These are phyloP conservation scores for Vachellia pachyceras DNA, from an alignment of 306 rosid species.

Conservation along the genomic window DNA sequence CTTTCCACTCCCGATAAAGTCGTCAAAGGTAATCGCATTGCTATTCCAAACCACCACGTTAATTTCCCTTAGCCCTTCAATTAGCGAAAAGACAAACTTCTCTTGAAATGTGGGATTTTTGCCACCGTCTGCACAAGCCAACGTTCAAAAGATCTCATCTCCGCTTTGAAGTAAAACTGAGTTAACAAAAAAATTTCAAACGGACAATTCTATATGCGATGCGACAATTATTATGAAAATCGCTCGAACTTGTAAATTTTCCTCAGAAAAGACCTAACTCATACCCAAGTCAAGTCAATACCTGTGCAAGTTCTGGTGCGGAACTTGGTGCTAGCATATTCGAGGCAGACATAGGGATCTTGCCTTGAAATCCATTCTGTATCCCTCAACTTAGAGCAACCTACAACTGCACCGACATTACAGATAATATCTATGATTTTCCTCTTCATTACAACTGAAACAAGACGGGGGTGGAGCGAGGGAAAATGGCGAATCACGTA, in stretches of 20 bases:
- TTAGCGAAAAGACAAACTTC: slow-evolving; percentile 67
- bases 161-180: background rate
- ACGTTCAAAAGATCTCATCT: slow-evolving; percentile 14
- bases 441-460: background rate
- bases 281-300: slow-evolving; percentile 3
- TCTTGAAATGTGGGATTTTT: slow-evolving; percentile 73
- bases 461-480: background rate
- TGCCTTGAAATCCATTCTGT: slow-evolving; percentile 92
- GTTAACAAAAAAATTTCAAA: background rate
- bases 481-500: slow-evolving; percentile 27
- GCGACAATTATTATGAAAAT: background rate
- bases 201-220: background rate
- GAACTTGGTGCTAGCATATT: slow-evolving; percentile 67
- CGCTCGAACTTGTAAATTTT: background rate
- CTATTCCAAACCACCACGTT: slow-evolving; percentile 85
- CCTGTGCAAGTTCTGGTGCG: slow-evolving; percentile 88
- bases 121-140: slow-evolving; percentile 66
- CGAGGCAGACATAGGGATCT: slow-evolving; percentile 83
- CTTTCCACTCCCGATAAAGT: slow-evolving; percentile 86
- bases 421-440: background rate
- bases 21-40: slow-evolving; percentile 72
- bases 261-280: background rate
- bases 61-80: slow-evolving; percentile 85
- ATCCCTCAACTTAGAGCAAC: slow-evolving; percentile 79
- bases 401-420: slow-evolving; percentile 54